phyloP scores from a whole-genome alignment of 805 yeast species.

The Teunomyces aglyptinius region DNA sequence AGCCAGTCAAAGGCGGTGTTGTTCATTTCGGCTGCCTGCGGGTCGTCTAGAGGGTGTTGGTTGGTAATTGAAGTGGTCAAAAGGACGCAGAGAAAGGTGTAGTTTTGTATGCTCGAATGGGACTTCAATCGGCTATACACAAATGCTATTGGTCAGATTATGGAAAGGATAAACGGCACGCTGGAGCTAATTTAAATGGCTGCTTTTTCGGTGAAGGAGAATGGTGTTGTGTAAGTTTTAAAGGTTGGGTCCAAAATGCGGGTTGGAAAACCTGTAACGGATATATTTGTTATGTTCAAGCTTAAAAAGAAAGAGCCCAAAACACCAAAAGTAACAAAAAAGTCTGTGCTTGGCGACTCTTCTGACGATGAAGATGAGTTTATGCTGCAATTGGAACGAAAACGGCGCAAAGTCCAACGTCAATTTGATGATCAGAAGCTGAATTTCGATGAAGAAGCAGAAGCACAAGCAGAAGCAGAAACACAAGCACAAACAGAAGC shows the following conservation, averaged over 20 bases:
- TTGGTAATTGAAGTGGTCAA: not conserved
- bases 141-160: not conserved
- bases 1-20: slow-evolving; percentile 54
- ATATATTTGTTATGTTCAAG: too few relatives aligned
- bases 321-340: not conserved
- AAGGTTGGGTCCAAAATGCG: not conserved
- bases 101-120: not conserved
- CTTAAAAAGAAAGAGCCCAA: slow-evolving; percentile 13
- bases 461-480: not conserved
- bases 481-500: not conserved
- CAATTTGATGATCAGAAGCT: not conserved
- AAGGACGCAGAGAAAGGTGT: not conserved
- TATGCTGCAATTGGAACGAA: not conserved
- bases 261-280: not conserved
- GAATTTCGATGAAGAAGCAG: not conserved
- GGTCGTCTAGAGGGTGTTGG: not conserved
- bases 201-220: too few relatives aligned
- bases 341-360: not conserved
- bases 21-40: slow-evolving; percentile 16
- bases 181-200: not conserved
- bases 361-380: not conserved
- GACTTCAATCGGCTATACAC: not conserved
- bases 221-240: not conserved
- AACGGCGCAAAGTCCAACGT: not conserved
- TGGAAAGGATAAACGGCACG: not conserved